These are phyloP conservation scores for Lolium perenne DNA, from an alignment of 176 grass and related monocot genomes.

Conservation along the genomic window DNA sequence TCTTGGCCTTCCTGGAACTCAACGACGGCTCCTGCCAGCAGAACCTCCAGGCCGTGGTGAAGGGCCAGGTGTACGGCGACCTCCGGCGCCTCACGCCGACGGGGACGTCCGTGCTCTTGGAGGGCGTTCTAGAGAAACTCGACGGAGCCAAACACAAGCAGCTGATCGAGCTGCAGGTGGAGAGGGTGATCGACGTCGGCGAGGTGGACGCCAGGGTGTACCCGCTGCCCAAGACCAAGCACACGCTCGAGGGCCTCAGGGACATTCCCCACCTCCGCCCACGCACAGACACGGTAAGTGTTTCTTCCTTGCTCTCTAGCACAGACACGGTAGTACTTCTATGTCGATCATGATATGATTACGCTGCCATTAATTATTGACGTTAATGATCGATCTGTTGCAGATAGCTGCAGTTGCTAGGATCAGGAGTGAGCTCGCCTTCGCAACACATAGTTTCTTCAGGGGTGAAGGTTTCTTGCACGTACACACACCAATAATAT, in stretches of 20 bases:
- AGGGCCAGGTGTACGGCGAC: slow-evolving; percentile 51
- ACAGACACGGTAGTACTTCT: no score
- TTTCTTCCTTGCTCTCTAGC: no score
- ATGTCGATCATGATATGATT: no score
- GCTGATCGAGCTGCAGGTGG: slow-evolving; percentile 69
- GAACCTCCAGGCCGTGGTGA: slow-evolving; percentile 80
- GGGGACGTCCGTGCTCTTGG: slow-evolving; percentile 75
- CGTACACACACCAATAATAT: no score
- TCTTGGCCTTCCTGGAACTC: slow-evolving; percentile 80
- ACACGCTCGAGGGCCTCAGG: slow-evolving; percentile 73
- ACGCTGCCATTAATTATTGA: no score
- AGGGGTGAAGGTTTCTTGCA: no score
- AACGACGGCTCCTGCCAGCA: slow-evolving; percentile 77
- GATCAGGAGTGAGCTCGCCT: no score
- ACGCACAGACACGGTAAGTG: slow-evolving; percentile 55
- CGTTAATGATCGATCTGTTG: no score
- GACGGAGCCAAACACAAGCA: slow-evolving; percentile 60
- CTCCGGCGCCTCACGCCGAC: slow-evolving; percentile 65
- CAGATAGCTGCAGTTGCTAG: no score
- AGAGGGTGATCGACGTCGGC: slow-evolving; percentile 57
- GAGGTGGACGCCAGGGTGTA: slow-evolving; percentile 56
- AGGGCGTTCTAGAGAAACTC: slow-evolving; percentile 44
- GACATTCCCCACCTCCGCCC: slow-evolving; percentile 69
- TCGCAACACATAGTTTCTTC: no score
- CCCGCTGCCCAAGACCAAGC: slow-evolving; percentile 78